Base-by-base conservation (phyloP, 495 filamentous ascomycete species). In the Aspergillus egyptiacus region DNA sequence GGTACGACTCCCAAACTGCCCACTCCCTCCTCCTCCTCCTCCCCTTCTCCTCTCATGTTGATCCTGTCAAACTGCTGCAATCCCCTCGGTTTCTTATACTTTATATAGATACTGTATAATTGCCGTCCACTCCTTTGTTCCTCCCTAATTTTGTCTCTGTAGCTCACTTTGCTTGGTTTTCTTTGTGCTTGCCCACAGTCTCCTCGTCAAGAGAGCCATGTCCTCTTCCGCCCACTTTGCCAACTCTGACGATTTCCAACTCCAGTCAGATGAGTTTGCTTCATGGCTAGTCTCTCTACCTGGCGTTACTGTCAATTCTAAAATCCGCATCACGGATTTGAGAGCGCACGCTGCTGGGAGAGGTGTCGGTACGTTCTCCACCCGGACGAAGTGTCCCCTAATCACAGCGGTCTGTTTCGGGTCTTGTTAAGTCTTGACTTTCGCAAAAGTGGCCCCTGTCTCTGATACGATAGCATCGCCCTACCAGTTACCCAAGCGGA, bases 311-410 rank as follows among this genome's bases (percentile, higher is more conserved):
- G 62, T 84, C 48, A 83, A 71, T 51, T 60, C 64, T 7, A 83
- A 82, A 46, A 76, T 84, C 46, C 54, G 57, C 32, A 56, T 85
- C 15, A 67, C 66, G 35, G 81, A 84, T 58, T 54, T 83, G 25
- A 66, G 79, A 60, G 60, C 60, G 19, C 59, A 59, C 22, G 69
- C 69, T 51, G 70, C 73, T 54, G 80, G 83, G 33, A 64, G 83
- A 67, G 82, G 81, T 54, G 73, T 84, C 51, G 72, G 81, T 83
- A 73, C 53, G 76, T 72, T 44, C 40, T 46, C 37, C 33, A 30
- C 39, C 45, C 30, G 25, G 48, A 55, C 47, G 54, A n/a, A 46
- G 43, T 42, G 46, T 51, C 41, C 47, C 40, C 17, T 43, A 53
- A 50, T 34, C 54, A 55, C 55, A 53, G 55, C 59, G 55, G 50